phyloP scores from a whole-genome alignment of 1,284 basidiomycete species.

The Trichosporon sp. region DNA sequence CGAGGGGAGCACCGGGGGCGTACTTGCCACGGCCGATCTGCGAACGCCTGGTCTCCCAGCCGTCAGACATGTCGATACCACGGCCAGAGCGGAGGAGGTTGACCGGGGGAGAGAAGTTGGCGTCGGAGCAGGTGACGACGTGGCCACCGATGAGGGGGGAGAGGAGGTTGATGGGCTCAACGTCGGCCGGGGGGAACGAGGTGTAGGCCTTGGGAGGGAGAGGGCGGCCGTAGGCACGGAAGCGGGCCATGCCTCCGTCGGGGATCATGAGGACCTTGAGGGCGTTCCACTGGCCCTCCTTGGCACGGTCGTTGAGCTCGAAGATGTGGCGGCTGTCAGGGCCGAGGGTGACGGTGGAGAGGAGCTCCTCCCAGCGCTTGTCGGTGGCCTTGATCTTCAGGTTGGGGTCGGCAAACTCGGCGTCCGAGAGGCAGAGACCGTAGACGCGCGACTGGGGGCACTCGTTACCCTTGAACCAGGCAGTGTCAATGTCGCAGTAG shows the following conservation, averaged over 20 bases:
- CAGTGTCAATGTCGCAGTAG: constrained; percentile 94
- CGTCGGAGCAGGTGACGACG: constrained; percentile 57
- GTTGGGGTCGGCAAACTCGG: constrained; percentile 43
- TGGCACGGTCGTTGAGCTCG: constrained; percentile 49
- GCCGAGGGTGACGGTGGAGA: constrained; percentile 68
- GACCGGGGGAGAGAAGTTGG: constrained; percentile 87
- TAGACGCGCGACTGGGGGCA: constrained; percentile 73
- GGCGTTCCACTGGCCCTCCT: constrained; percentile 60
- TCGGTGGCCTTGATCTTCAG: constrained; percentile 32
- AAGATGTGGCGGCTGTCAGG: constrained; percentile 84
- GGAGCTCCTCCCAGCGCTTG: constrained; percentile 63
- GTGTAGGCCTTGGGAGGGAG: constrained; percentile 50
- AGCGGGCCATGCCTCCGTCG: constrained; percentile 88
- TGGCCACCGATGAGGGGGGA: constrained; percentile 84
- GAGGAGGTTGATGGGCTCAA: constrained; percentile 65
- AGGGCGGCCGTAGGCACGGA: constrained; percentile 78
- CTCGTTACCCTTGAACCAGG: constrained; percentile 96
- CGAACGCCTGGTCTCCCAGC: constrained; percentile 95
- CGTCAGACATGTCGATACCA: constrained; percentile 89
- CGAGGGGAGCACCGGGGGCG: constrained; percentile 21
- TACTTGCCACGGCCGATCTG: constrained; percentile 61
- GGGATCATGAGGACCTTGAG: constrained; percentile 94
- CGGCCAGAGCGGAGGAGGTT: constrained; percentile 89
- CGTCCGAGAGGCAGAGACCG: constrained; percentile 47
- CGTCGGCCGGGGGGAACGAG: constrained; percentile 52